Evolutionary conservation across 805 yeast genomes (phyloP).

Genomic region (Yarrowia sp.): DNA sequence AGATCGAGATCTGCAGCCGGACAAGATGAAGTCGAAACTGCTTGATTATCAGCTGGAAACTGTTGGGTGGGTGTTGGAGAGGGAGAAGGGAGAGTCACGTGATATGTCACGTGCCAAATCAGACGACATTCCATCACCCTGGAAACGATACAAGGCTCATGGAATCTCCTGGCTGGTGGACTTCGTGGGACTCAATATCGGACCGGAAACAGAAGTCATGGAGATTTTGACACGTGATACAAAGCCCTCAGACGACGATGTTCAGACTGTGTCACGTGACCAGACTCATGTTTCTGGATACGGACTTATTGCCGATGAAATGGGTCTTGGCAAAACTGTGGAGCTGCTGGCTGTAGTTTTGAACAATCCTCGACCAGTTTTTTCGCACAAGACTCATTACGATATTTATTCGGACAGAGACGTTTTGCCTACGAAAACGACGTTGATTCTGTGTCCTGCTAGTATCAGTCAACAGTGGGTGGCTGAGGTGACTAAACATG

Average conservation of each 20-base stretch:
- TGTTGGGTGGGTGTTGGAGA: conserved; percentile 39
- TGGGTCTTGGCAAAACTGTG: conserved; percentile 96
- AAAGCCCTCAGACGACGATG: neutral
- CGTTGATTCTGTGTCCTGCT: conserved; percentile 81
- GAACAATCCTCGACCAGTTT: conserved; percentile 52
- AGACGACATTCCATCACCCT: neutral
- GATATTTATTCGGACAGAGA: conserved; percentile 46
- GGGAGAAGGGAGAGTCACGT: conserved; percentile 37
- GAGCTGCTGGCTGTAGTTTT: conserved; percentile 68
- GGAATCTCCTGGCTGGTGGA: conserved; percentile 30
- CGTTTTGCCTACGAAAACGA: conserved; percentile 57
- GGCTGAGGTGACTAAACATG: conserved; percentile 59
- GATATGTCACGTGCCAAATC: neutral
- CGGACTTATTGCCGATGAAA: conserved; percentile 86
- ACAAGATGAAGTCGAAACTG: conserved; percentile 28
- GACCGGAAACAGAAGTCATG: neutral
- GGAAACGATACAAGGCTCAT: conserved; percentile 4
- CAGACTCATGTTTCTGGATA: conserved; percentile 36
- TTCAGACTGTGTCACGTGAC: neutral
- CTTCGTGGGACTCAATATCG: conserved; percentile 6
- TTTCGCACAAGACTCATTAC: conserved; percentile 13
- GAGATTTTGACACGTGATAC: neutral
- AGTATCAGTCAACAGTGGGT: conserved; percentile 85
- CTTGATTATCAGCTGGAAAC: conserved; percentile 40
- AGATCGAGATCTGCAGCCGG: neutral